Evolutionary conservation across 148 eudicot species (phyloP).

Genomic region (Fagopyrum esculentum): DNA sequence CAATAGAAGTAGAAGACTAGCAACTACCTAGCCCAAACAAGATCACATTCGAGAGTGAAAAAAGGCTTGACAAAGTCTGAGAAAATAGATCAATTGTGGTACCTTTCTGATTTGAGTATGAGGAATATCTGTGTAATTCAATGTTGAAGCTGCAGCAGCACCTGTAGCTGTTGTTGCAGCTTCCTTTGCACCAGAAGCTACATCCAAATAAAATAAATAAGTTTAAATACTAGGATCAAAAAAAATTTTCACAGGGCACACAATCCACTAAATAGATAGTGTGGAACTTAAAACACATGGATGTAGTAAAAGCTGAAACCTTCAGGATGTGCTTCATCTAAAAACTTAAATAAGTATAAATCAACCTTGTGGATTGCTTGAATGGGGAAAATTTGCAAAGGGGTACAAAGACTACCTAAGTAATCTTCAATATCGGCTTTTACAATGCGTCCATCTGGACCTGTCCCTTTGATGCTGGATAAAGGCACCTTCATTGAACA

Average conservation of each 20-base stretch:
- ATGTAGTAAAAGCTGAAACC: background rate
- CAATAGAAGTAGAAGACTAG: background rate
- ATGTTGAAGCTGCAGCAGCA: slow-evolving; percentile 34
- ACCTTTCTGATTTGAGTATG: slow-evolving; percentile 90
- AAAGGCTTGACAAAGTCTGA: background rate
- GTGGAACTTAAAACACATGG: background rate
- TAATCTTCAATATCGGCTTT: slow-evolving; percentile 96
- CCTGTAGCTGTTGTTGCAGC: slow-evolving; percentile 38
- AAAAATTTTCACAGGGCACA: background rate
- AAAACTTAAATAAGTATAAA: background rate
- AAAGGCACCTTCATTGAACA: slow-evolving; percentile 49
- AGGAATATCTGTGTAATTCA: slow-evolving; percentile 73
- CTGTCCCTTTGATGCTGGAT: slow-evolving; percentile 90
- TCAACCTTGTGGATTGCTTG: background rate
- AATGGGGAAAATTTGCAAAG: background rate
- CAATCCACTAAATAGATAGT: background rate
- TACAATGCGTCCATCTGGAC: slow-evolving; percentile 86
- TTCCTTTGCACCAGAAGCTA: slow-evolving; percentile 78
- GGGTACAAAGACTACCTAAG: slow-evolving; percentile 42
- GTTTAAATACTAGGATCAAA: background rate
- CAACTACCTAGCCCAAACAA: background rate
- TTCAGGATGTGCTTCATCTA: background rate
- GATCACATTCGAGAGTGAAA: background rate
- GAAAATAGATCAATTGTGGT: background rate
- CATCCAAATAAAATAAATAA: slow-evolving; percentile 4